Conservation (phyloP, 805 yeast species). For the Candida lessepsii region DNA sequence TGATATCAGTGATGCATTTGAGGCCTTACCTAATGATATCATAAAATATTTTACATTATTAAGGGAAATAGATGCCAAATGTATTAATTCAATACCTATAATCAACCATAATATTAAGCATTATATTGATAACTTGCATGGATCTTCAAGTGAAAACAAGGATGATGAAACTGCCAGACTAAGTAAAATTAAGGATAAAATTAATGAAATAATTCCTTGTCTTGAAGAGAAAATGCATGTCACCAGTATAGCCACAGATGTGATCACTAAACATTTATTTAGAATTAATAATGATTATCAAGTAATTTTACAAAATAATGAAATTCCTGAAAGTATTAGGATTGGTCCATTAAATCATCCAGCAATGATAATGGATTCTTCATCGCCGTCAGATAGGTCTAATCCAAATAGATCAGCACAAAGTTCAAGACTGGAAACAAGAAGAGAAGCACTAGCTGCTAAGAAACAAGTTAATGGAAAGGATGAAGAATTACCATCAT, state of each 20-base stretch:
- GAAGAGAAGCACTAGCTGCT: constrained; percentile 93
- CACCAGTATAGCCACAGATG: constrained; percentile 84
- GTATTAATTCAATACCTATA: constrained; percentile 70
- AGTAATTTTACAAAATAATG: constrained; percentile 64
- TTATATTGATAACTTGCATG: constrained; percentile 34
- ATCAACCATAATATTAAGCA: constrained; percentile 54
- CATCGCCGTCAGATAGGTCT: constrained; percentile 42
- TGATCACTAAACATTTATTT: constrained; percentile 61
- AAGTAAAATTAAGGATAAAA: constrained; percentile 38
- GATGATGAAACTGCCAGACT: constrained; percentile 9
- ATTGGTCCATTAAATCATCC: constrained; percentile 85
- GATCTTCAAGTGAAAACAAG: neutral
- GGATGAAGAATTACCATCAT: constrained; percentile 7
- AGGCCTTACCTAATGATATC: constrained; percentile 82
- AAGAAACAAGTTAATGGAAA: constrained; percentile 57
- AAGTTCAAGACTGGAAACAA: constrained; percentile 73
- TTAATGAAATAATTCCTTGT: constrained; percentile 80
- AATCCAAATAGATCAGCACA: constrained; percentile 56
- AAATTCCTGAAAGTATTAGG: constrained; percentile 77
- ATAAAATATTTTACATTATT: constrained; percentile 82
- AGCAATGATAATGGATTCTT: constrained; percentile 69
- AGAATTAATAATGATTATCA: constrained; percentile 82
- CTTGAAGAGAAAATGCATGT: constrained; percentile 97
- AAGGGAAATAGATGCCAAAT: constrained; percentile 93
- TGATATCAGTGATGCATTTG: constrained; percentile 87